Evolutionary conservation across 495 filamentous ascomycete genomes (phyloP), one percentile per base, ranked within the genome.

Genomic region (Glarea lozoyensis): DNA sequence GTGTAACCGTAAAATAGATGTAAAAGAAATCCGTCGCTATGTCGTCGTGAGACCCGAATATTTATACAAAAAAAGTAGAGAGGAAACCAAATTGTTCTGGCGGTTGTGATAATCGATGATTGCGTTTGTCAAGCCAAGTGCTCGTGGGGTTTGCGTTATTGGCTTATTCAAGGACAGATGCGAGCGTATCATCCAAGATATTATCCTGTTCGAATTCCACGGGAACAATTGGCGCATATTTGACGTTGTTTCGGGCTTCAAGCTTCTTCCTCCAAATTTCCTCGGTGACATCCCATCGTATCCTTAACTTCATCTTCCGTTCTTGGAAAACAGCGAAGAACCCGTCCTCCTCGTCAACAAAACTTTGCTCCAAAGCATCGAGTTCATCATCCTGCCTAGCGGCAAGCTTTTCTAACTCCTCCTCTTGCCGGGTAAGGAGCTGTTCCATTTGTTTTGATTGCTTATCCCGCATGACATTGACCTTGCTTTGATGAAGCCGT

Each of bases 391-490:
- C 53, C 44, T 75, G 68, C 43, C 68, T 68, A n/a, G 69, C 67
- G 10, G 63, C 61, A 33, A 86, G 46, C 10, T 60, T 60, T 3
- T 73, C 62, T 21, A 82, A 60, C 59, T 92, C 84, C 18, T 60
- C 60, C 38, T 75, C 73, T 61, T 88, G 83, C 19, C 80, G 72
- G 22, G 68, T 68, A 2, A 76, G 63, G 4, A 86, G 66, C 46
- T 81, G 76, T 50, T 84, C 78, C 45, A 84, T 66, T 37, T 78
- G 68, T 49, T 81, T 73, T 3, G 78, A 79, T 52, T 92, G 86
- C 34, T 78, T 78, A 43, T 87, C 86, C 5, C 86, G 70, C 43
- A 92, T 72, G 1, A 89, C 84, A 47, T 90, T 87, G 61, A 92
- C 85, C 44, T 80, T 78, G 13, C 76, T 67, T 34, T 78, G 70